These are phyloP conservation scores for Tylopilus plumbeoviolaceoides DNA, from an alignment of 768 basidiomycete species.

Conservation along the genomic window DNA sequence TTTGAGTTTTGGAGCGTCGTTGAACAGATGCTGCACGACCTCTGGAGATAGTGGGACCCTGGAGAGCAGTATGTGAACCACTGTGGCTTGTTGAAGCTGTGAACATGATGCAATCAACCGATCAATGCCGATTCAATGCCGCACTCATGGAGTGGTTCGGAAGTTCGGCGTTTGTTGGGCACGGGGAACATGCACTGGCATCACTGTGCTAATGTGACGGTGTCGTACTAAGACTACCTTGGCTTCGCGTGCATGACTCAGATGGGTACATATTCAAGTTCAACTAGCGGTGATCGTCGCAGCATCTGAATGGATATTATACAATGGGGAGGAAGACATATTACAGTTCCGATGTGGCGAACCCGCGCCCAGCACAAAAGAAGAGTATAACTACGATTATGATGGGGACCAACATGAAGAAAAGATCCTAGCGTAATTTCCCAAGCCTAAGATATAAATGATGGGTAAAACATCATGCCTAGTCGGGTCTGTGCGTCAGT, in stretches of 20 bases:
- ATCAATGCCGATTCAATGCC: constrained; percentile 15
- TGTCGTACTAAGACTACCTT: not conserved
- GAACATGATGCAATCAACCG: constrained; percentile 9
- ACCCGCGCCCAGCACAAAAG: not conserved
- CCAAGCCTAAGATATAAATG: no score
- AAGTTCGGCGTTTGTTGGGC: not conserved
- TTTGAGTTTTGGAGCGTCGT: constrained; percentile 6
- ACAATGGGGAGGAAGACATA: no score
- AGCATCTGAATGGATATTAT: no score
- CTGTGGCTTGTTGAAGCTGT: not conserved
- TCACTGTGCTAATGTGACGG: not conserved
- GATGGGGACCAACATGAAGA: no score
- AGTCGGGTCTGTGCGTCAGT: not conserved
- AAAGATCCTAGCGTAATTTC: no score
- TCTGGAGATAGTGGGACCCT: not conserved
- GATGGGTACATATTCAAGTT: no score
- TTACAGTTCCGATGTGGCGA: not conserved
- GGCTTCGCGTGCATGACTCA: no score
- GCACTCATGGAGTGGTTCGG: constrained; percentile 2
- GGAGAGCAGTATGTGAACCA: not conserved
- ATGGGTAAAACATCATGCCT: not conserved
- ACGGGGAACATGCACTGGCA: not conserved
- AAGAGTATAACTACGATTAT: no score
- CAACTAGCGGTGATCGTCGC: no score
- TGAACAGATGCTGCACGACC: not conserved